A percentile compares a stretch with the other conserved stretches of the same genome.
phyloP scores from a whole-genome alignment of 164 flowering plant genomes.

The Akebia trifoliata region DNA sequence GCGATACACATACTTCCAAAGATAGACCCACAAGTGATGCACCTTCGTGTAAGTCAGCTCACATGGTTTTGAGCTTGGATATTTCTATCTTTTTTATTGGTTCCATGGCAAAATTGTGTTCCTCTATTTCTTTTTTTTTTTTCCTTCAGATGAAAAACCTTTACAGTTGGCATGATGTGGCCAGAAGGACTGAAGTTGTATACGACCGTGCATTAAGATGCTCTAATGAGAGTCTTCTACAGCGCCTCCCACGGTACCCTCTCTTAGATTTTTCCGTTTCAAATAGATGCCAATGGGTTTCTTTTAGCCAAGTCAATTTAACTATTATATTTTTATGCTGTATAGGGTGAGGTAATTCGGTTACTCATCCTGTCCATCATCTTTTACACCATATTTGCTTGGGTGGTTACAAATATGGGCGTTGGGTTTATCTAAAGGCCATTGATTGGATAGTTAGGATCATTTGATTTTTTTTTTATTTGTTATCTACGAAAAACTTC shows the following conservation, averaged over 20 bases:
- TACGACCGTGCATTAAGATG: constrained; percentile 78
- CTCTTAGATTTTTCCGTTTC: neutral
- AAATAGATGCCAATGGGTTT: neutral
- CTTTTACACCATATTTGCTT: neutral
- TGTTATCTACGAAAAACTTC: too few species aligned
- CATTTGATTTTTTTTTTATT: too few species aligned
- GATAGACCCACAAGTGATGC: constrained; percentile 92
- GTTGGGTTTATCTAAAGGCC: too few species aligned
- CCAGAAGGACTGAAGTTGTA: constrained; percentile 83
- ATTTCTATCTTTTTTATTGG: neutral
- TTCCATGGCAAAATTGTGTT: neutral
- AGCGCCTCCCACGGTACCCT: constrained; percentile 70
- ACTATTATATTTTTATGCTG: neutral
- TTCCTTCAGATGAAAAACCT: constrained; percentile 66
- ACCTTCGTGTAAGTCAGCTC: constrained; percentile 79
- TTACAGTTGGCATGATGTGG: constrained; percentile 97
- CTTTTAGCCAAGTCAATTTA: neutral
- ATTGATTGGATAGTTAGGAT: too few species aligned
- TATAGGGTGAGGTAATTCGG: neutral
- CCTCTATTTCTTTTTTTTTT: constrained; percentile 4
- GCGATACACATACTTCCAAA: constrained; percentile 77
- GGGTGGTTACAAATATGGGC: neutral
- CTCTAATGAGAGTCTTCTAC: constrained; percentile 59
- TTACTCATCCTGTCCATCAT: neutral
- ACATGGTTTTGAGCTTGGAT: neutral